These are phyloP conservation scores for Gaultheria prostrata DNA, from an alignment of 148 eudicot genomes.

Conservation along the genomic window DNA sequence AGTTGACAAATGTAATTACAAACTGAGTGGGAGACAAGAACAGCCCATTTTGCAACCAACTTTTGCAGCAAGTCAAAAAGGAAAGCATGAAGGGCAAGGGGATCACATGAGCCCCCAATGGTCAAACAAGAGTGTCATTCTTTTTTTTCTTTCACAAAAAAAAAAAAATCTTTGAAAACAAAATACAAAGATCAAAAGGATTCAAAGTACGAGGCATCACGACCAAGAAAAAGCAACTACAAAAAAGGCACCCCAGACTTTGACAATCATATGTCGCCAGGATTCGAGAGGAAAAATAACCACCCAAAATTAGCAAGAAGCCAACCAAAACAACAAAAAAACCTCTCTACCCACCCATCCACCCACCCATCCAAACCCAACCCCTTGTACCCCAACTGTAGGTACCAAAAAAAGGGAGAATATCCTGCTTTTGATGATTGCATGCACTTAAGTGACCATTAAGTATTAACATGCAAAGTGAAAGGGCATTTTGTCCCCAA, in stretches of 20 bases:
- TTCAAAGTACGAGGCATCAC: too few species aligned
- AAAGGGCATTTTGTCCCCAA: background rate
- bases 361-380: too few species aligned
- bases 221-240: too few species aligned
- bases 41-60: constrained; percentile 17
- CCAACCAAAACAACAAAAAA: too few species aligned
- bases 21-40: constrained; percentile 22
- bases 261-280: too few species aligned
- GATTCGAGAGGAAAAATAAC: too few species aligned
- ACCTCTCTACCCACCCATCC: too few species aligned
- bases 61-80: constrained; percentile 15
- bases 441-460: background rate
- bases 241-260: too few species aligned
- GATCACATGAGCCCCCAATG: constrained; percentile 1
- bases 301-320: too few species aligned
- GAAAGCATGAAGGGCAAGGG: background rate
- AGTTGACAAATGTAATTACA: constrained; percentile 18
- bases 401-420: background rate
- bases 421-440: background rate
- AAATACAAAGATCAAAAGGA: too few species aligned
- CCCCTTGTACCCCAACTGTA: background rate
- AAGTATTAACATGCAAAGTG: background rate
- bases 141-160: background rate
- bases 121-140: background rate
- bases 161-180: too few species aligned